Evolutionary conservation across 371 early-diverging fungal species (phyloP).

Genomic region (Neoconidiobolus thromboides): DNA sequence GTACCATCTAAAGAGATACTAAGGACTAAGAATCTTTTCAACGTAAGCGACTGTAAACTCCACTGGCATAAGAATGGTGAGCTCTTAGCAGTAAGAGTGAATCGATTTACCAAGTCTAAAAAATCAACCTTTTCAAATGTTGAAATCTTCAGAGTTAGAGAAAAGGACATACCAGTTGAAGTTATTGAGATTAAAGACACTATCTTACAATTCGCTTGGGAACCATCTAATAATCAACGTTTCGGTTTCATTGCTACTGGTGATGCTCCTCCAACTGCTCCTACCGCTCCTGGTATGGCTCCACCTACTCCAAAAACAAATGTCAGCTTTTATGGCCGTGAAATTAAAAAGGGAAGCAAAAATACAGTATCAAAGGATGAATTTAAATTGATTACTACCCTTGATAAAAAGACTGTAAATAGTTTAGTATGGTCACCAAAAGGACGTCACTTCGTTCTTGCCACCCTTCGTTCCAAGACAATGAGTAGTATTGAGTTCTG

Average conservation of each 20-base stretch:
- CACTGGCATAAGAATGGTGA: slow-evolving; percentile 86
- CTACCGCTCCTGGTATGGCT: slow-evolving; percentile 24
- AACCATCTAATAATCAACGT: slow-evolving; percentile 63
- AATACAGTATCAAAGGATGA: slow-evolving; percentile 29
- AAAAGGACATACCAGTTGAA: slow-evolving; percentile 88
- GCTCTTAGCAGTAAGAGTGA: slow-evolving; percentile 79
- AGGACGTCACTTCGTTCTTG: slow-evolving; percentile 82
- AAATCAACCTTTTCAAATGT: slow-evolving; percentile 73
- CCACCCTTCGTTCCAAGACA: slow-evolving; percentile 60
- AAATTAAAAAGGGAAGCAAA: slow-evolving; percentile 29
- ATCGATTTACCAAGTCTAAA: slow-evolving; percentile 81
- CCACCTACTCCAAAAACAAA: slow-evolving; percentile 41
- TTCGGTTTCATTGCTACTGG: slow-evolving; percentile 68
- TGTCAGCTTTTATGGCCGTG: slow-evolving; percentile 57
- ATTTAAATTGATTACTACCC: slow-evolving; percentile 46
- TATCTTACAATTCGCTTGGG: slow-evolving; percentile 78
- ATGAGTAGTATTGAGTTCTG: slow-evolving; percentile 81
- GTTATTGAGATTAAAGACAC: slow-evolving; percentile 79
- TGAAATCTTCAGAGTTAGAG: slow-evolving; percentile 82
- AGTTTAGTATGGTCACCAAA: slow-evolving; percentile 87
- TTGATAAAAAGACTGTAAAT: slow-evolving; percentile 63
- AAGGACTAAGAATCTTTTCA: slow-evolving; percentile 93
- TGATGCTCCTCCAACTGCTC: slow-evolving; percentile 37
- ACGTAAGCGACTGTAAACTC: slow-evolving; percentile 69
- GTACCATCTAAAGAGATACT: slow-evolving; percentile 68